A percentile compares a stretch with the other conserved stretches of the same genome.
Conservation (phyloP, 768 basidiomycete species). For the Mycena latifolia region DNA sequence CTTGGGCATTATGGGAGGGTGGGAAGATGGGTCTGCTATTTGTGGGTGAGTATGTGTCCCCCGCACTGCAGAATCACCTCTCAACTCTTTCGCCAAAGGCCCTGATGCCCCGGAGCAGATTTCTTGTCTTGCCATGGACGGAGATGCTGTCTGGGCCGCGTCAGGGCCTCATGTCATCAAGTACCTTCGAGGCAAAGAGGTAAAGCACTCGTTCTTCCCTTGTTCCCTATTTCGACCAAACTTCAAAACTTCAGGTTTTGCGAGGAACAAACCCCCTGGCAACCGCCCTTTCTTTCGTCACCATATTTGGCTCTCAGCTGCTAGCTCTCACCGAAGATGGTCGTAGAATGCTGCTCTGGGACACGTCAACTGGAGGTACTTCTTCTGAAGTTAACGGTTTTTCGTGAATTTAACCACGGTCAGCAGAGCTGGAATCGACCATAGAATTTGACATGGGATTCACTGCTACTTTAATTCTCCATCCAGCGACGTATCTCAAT, state of each 20-base stretch:
- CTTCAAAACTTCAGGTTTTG: conserved; percentile 56
- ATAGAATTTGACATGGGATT: conserved; percentile 88
- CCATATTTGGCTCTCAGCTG: conserved; percentile 86
- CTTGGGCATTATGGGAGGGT: conserved; percentile 98
- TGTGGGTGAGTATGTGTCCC: conserved; percentile 76
- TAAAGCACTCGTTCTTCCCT: conserved; percentile 40
- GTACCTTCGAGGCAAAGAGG: conserved; percentile 92
- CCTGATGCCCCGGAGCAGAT: conserved; percentile 85
- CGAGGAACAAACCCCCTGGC: conserved; percentile 76
- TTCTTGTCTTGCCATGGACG: conserved; percentile 82
- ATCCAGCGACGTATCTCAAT: conserved; percentile 97
- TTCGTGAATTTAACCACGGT: conserved; percentile 12
- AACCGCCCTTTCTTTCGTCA: conserved; percentile 69
- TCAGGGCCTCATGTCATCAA: conserved; percentile 78
- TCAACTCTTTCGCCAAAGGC: conserved; percentile 60
- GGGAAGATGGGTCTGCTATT: conserved; percentile 93
- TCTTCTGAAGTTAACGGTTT: conserved; percentile 1
- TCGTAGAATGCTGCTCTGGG: conserved; percentile 82
- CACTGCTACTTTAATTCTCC: conserved; percentile 86
- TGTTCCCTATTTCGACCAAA: conserved; percentile 26
- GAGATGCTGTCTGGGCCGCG: conserved; percentile 88
- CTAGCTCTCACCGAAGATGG: conserved; percentile 87
- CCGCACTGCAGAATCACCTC: conserved; percentile 4
- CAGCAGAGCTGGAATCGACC: conserved; percentile 70
- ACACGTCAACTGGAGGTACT: conserved; percentile 71